phyloP scores from a whole-genome alignment of 805 yeast species.

The Kodamaea restingae region DNA sequence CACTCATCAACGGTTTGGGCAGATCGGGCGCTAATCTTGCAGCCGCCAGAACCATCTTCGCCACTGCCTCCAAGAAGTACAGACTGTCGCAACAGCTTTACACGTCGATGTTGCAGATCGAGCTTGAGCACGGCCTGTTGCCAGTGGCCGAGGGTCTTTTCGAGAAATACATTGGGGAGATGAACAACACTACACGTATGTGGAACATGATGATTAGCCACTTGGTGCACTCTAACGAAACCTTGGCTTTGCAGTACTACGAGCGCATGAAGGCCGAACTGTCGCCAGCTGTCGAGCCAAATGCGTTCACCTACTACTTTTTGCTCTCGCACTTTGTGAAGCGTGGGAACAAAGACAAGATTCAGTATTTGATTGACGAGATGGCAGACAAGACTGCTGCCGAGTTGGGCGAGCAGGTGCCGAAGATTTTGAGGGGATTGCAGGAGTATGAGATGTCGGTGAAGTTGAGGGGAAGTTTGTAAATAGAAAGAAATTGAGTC shows the following conservation, averaged over 20 bases:
- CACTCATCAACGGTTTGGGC: constrained; percentile 52
- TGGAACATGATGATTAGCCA: constrained; percentile 40
- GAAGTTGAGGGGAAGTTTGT: constrained; percentile 3
- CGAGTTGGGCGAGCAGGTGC: constrained; percentile 39
- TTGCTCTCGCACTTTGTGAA: constrained; percentile 38
- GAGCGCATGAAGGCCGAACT: constrained; percentile 26
- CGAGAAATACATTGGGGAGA: constrained; percentile 30
- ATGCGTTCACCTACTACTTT: constrained; percentile 47
- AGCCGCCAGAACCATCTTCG: constrained; percentile 50
- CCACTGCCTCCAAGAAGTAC: constrained; percentile 33
- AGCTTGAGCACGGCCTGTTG: constrained; percentile 38
- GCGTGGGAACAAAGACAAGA: constrained; percentile 25
- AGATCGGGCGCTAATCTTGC: constrained; percentile 43
- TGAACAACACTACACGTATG: constrained; percentile 33
- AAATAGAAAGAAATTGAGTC: constrained; percentile 4
- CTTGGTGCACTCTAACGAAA: constrained; percentile 28
- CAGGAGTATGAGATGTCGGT: constrained; percentile 1
- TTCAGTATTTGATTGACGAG: constrained; percentile 37
- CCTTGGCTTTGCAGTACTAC: constrained; percentile 41
- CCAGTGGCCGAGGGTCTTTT: constrained; percentile 30
- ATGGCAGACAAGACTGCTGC: constrained; percentile 25
- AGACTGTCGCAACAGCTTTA: constrained; percentile 34
- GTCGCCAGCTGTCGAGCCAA: constrained; percentile 31
- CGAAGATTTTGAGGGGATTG: constrained; percentile 25
- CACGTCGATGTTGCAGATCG: constrained; percentile 47